A percentile compares a stretch with the other conserved stretches of the same genome.
These are phyloP conservation scores for Fagus crenata DNA, from an alignment of 306 rosid species.

Conservation along the genomic window DNA sequence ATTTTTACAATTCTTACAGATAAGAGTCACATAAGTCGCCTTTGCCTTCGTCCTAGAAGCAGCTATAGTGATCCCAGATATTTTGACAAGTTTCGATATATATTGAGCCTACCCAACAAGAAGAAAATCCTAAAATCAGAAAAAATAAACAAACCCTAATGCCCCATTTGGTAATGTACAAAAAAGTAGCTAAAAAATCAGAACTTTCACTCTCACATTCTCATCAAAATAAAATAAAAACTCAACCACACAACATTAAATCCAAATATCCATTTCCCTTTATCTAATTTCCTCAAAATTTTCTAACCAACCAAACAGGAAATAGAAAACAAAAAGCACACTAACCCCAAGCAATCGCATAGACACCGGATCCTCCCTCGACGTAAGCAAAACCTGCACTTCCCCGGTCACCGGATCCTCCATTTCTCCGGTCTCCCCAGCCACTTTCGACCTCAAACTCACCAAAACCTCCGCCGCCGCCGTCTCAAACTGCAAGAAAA, in stretches of 20 bases:
- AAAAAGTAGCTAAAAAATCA: neutral
- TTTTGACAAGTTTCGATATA: slow-evolving; percentile 81
- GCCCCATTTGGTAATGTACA: neutral
- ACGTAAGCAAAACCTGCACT: slow-evolving; percentile 87
- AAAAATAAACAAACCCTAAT: neutral
- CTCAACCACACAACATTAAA: neutral
- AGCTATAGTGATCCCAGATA: slow-evolving; percentile 90
- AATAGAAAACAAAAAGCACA: neutral
- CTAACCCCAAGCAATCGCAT: slow-evolving; percentile 90
- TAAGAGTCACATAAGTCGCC: slow-evolving; percentile 86
- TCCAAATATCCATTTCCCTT: neutral
- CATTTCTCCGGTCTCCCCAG: slow-evolving; percentile 78
- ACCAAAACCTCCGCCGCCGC: slow-evolving; percentile 94
- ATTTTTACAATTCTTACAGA: slow-evolving; percentile 87
- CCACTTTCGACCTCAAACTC: slow-evolving; percentile 75
- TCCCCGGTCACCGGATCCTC: slow-evolving; percentile 83
- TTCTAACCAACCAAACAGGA: slow-evolving; percentile 3
- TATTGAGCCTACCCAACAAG: slow-evolving; percentile 63
- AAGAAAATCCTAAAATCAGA: neutral
- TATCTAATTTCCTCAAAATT: neutral
- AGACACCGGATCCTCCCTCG: slow-evolving; percentile 72
- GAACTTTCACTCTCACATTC: neutral
- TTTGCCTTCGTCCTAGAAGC: slow-evolving; percentile 97
- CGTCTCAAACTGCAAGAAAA: slow-evolving; percentile 65
- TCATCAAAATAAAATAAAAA: neutral